Base-by-base conservation (phyloP, 2,329 filamentous ascomycete genomes). In the Mycosphaerella sp. region DNA sequence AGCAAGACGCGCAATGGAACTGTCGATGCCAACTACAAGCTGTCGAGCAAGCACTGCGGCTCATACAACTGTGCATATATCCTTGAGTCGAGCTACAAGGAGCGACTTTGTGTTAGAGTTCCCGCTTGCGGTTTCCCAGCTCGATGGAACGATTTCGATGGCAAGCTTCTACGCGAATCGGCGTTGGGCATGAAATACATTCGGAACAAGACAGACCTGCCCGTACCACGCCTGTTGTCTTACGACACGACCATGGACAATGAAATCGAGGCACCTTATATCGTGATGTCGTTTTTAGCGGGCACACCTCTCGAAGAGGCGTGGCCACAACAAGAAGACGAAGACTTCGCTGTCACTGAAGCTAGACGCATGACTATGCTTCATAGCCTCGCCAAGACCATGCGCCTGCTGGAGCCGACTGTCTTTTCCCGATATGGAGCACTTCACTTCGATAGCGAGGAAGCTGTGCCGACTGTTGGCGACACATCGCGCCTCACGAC, bases 31-130 rank as follows among this genome's bases (percentile, higher is more conserved):
- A 32, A 41, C 30, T 57, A 49, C 21, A 32, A 42, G n/a, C 28
- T 52, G 9, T 25, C 53, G 35, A 40, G 41, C 32, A 42, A 47
- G n/a, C 35, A 44, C 18, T 44, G 53, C 21, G 55, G 55, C 32
- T 52, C 56, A 6, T 56, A 54, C 44, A 56, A 58, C n/a, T 50
- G 49, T 14, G 54, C 54, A 16, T 56, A 58, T 41, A 53, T 58
- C 18, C 32, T 58, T 5, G 48, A 54, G 28, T 50, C 50, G 17
- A 44, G 25, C 10, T 41, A 28, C 14, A 43, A 36, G n/a, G 27
- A 51, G 25, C 37, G 42, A 18, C 30, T 56, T 7, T 57, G 55
- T 41, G 44, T 59, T 36, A 43, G 54, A 34, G 47, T 59, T 5
- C 56, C 56, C 2, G 56, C 56, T 12, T 53, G 49, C 25, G 56